These are phyloP conservation scores for Prunus kanzakura DNA, from an alignment of 306 rosid species.

Conservation along the genomic window DNA sequence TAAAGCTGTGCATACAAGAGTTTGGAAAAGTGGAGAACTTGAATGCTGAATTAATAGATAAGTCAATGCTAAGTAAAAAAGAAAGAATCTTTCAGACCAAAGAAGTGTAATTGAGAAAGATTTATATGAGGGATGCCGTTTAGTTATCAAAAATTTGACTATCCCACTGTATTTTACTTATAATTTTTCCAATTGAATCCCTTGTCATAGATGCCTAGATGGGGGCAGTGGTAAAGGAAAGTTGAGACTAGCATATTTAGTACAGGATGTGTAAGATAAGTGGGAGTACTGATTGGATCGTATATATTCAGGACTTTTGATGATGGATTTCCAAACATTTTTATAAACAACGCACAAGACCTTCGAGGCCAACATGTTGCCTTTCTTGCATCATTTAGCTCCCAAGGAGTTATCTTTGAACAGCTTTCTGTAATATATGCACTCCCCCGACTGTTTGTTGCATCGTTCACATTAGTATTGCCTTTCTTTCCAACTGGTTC, in stretches of 20 bases:
- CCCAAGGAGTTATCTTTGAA: conserved; percentile 87
- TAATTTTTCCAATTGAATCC: not conserved
- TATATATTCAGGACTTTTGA: conserved; percentile 72
- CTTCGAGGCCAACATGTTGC: conserved; percentile 97
- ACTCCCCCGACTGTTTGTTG: conserved; percentile 85
- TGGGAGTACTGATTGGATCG: conserved; percentile 20
- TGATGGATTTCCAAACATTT: conserved; percentile 92
- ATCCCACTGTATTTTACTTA: not conserved
- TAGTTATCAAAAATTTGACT: not conserved
- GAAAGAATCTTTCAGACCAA: not conserved
- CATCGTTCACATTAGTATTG: conserved; percentile 90
- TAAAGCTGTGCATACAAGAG: not conserved
- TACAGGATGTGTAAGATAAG: not conserved
- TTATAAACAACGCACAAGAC: conserved; percentile 80
- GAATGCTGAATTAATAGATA: not conserved
- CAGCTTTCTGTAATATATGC: conserved; percentile 92
- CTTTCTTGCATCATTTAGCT: conserved; percentile 85
- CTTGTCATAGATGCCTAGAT: not conserved
- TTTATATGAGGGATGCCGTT: not conserved
- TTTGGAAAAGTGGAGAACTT: not conserved
- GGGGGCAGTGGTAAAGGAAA: not conserved
- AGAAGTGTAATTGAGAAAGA: not conserved
- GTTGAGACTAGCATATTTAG: not conserved
- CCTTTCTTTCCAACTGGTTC: conserved; percentile 99
- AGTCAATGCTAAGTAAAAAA: not conserved